Evolutionary conservation across 352 stramenopile species (phyloP).

Genomic region (Globisporangium orthogonon): DNA sequence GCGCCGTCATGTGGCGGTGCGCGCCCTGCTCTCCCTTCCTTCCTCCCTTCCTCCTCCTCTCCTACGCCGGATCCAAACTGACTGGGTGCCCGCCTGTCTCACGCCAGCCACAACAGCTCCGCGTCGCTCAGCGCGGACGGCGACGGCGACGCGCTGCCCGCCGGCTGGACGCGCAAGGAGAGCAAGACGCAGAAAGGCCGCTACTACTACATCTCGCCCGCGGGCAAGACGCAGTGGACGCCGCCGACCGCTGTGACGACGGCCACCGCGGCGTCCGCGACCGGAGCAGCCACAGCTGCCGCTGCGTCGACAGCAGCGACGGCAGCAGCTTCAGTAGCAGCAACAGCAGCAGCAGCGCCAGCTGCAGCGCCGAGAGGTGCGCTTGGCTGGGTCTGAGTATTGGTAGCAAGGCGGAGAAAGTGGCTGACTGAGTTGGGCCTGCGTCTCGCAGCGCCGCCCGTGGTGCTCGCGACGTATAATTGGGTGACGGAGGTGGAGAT

Average conservation of each 20-base stretch:
- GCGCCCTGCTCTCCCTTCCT: not conserved
- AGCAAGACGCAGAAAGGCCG: constrained; percentile 82
- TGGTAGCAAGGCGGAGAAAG: not conserved
- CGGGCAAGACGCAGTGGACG: constrained; percentile 81
- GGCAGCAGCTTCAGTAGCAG: not conserved
- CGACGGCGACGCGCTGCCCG: constrained; percentile 36
- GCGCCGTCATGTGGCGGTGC: constrained; percentile 13
- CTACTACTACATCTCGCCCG: constrained; percentile 83
- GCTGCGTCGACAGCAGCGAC: not conserved
- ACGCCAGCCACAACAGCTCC: constrained; percentile 14
- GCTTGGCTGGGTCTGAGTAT: not conserved
- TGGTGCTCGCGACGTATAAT: constrained; percentile 55
- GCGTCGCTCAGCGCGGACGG: constrained; percentile 12
- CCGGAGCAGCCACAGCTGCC: no score
- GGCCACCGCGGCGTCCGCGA: no score
- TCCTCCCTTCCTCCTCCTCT: no score
- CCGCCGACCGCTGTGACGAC: constrained; percentile 26
- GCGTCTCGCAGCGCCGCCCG: not conserved
- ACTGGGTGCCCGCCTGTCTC: not conserved
- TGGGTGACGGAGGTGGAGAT: constrained; percentile 84
- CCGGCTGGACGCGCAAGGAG: constrained; percentile 78
- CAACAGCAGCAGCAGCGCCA: not conserved
- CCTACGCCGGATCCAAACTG: no score
- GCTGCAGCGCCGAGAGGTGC: not conserved
- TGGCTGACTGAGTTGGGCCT: not conserved